These are phyloP conservation scores for Scedosporium aurantiacum DNA, from an alignment of 2,329 filamentous ascomycete genomes.

Conservation along the genomic window DNA sequence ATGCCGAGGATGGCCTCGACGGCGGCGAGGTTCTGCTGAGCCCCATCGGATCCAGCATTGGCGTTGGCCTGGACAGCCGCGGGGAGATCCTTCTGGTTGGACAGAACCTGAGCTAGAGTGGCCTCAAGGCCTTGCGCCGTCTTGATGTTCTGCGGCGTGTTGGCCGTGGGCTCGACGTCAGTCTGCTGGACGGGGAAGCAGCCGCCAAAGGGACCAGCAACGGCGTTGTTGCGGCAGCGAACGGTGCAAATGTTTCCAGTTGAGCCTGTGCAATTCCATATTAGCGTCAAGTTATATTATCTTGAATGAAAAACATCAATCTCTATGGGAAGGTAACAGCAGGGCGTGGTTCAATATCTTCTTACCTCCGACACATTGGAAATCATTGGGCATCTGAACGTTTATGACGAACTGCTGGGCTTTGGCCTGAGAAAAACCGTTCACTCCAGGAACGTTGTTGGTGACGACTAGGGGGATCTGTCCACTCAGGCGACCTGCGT, in stretches of 20 bases:
- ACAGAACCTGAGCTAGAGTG: conserved; percentile 35
- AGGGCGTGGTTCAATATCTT: conserved; percentile 5
- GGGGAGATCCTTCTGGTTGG: conserved; percentile 39
- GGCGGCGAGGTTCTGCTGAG: conserved; percentile 21
- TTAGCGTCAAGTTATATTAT: neutral
- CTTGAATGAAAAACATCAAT: conserved; percentile 10
- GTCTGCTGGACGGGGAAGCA: conserved; percentile 48
- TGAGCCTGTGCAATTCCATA: conserved; percentile 29
- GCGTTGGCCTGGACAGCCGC: conserved; percentile 29
- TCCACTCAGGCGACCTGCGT: conserved; percentile 30
- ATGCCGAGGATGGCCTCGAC: conserved; percentile 26
- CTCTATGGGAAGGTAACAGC: neutral
- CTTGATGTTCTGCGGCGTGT: conserved; percentile 32
- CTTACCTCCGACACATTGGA: conserved; percentile 38
- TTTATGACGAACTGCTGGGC: conserved; percentile 44
- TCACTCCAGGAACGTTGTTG: conserved; percentile 47
- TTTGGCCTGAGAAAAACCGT: conserved; percentile 46
- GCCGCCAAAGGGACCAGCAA: conserved; percentile 45
- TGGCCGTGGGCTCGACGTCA: conserved; percentile 23
- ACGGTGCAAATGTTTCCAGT: conserved; percentile 49
- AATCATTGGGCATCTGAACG: conserved; percentile 36
- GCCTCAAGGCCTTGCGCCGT: conserved; percentile 33
- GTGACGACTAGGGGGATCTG: conserved; percentile 37
- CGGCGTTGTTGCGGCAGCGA: conserved; percentile 47
- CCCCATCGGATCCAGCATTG: conserved; percentile 22